Conservation (phyloP, 2,329 filamentous ascomycete species). For the Aschersonia sp. region DNA sequence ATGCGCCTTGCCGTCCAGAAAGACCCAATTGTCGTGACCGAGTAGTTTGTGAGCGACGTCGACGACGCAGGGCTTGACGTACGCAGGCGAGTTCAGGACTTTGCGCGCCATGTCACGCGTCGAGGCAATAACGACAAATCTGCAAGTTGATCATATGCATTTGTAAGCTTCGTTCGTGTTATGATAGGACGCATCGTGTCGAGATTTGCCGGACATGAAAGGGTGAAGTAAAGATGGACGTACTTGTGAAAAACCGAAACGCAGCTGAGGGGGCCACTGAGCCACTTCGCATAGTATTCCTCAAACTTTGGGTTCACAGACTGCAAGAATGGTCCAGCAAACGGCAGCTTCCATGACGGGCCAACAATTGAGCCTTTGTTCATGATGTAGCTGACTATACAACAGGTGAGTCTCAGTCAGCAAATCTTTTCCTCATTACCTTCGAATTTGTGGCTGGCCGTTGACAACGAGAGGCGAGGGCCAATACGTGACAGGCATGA, state of each 20-base stretch:
- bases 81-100: conserved; percentile 85
- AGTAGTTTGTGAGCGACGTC: conserved; percentile 89
- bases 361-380: conserved; percentile 66
- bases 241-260: conserved; percentile 99
- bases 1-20: conserved; percentile 86
- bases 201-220: conserved; percentile 1
- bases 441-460: not conserved
- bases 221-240: conserved; percentile 11
- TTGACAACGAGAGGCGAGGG: not conserved
- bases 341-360: conserved; percentile 62
- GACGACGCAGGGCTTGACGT: conserved; percentile 92
- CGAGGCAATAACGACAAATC: conserved; percentile 93
- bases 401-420: not conserved
- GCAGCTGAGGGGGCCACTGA: conserved; percentile 80
- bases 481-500: not conserved
- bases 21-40: conserved; percentile 88
- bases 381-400: conserved; percentile 55
- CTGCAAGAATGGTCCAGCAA: conserved; percentile 90
- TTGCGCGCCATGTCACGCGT: conserved; percentile 92
- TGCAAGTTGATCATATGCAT: conserved; percentile 16
- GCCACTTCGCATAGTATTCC: conserved; percentile 86
- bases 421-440: not conserved
- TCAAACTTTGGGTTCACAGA: conserved; percentile 86
- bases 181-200: not conserved
- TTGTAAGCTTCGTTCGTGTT: not conserved